These are phyloP conservation scores for Aspergillus quadricinctus DNA, from an alignment of 2,329 filamentous ascomycete genomes.

Conservation along the genomic window DNA sequence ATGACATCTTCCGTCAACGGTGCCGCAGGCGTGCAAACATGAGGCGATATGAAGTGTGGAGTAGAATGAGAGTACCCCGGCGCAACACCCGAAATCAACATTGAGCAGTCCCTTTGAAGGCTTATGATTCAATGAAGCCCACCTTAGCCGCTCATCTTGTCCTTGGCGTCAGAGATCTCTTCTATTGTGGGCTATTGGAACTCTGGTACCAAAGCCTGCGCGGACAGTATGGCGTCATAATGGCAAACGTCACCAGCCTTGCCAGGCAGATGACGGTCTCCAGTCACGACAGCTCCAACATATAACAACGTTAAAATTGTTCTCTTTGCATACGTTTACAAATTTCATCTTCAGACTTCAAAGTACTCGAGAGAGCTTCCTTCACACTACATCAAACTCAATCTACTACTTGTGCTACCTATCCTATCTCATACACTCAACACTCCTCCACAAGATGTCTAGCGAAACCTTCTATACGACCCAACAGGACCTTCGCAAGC, in stretches of 20 bases:
- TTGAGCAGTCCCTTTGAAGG: too few species aligned
- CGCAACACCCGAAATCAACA: not conserved
- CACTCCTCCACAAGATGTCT: slow-evolving; percentile 21
- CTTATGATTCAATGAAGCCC: not conserved
- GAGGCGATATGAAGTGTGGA: not conserved
- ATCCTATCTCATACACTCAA: not conserved
- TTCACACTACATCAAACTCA: not conserved
- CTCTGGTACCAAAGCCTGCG: not conserved
- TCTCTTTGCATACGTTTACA: not conserved
- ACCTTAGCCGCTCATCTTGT: not conserved
- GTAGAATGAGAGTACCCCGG: not conserved
- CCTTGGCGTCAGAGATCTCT: not conserved
- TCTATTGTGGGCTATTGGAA: too few species aligned
- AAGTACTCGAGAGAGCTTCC: not conserved
- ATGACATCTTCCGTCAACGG: not conserved
- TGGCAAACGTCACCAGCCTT: not conserved
- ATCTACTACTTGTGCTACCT: not conserved
- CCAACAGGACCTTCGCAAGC: slow-evolving; percentile 47
- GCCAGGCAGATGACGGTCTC: not conserved
- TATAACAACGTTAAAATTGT: not conserved
- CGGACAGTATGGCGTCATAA: not conserved
- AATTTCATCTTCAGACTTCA: not conserved
- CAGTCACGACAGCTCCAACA: not conserved
- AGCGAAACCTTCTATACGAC: slow-evolving; percentile 47
- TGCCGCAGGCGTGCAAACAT: not conserved